phyloP scores from a whole-genome alignment of 1,284 basidiomycete species.

The Trametes pubescens region DNA sequence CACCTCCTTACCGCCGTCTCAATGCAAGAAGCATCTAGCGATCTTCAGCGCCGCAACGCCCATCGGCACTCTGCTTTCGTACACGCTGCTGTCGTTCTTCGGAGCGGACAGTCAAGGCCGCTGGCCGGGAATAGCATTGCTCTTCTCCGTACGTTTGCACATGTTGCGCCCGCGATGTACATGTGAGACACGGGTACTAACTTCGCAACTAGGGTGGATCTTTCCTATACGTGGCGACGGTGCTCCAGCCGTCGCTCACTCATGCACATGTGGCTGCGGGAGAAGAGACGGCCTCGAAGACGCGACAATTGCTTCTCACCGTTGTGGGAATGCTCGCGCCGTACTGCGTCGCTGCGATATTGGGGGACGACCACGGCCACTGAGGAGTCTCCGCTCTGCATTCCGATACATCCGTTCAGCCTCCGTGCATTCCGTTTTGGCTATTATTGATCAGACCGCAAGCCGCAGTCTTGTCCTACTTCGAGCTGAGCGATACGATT shows the following conservation, averaged over 20 bases:
- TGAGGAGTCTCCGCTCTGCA: background rate
- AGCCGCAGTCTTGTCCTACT: background rate
- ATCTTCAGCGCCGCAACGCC: constrained; percentile 86
- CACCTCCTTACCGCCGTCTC: constrained; percentile 67
- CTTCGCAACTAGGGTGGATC: constrained; percentile 77
- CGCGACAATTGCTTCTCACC: constrained; percentile 20
- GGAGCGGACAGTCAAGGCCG: constrained; percentile 47
- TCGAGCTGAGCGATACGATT: background rate
- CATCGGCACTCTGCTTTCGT: constrained; percentile 75
- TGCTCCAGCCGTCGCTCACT: constrained; percentile 78
- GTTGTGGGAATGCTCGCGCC: constrained; percentile 29
- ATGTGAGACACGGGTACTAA: background rate
- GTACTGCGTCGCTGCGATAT: constrained; percentile 20
- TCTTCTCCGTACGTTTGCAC: constrained; percentile 72
- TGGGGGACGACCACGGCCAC: constrained; percentile 27
- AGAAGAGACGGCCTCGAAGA: constrained; percentile 38
- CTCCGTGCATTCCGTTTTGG: background rate
- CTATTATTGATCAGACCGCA: constrained; percentile 11
- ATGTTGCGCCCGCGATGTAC: background rate
- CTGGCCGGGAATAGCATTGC: constrained; percentile 79
- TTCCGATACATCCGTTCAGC: background rate
- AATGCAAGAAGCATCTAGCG: constrained; percentile 80
- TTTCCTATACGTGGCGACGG: constrained; percentile 94
- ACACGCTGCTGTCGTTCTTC: constrained; percentile 62
- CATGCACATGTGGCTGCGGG: constrained; percentile 47